Evolutionary conservation across 768 basidiomycete genomes (phyloP).

Genomic region (Lactarius deliciosus): DNA sequence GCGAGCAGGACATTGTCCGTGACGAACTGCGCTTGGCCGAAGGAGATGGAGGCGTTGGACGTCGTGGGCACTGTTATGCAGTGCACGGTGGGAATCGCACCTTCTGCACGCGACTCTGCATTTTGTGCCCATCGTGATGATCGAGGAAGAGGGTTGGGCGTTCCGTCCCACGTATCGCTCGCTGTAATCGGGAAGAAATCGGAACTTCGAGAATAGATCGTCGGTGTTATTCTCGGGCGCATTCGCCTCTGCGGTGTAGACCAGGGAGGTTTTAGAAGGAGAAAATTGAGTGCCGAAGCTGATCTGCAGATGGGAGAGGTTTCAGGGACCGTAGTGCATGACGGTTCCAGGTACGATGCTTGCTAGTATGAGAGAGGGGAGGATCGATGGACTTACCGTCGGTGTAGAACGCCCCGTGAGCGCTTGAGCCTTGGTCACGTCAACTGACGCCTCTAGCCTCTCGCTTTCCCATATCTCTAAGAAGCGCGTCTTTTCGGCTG

Average conservation of each 20-base stretch:
- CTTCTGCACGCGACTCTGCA: too few relatives aligned
- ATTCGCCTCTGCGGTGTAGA: conserved; percentile 29
- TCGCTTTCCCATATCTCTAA: conserved; percentile 35
- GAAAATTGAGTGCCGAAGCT: conserved; percentile 24
- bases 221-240: too few relatives aligned
- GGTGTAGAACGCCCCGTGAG: conserved; percentile 33
- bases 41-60: too few relatives aligned
- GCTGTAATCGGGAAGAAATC: too few relatives aligned
- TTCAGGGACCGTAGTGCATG: neutral
- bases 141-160: too few relatives aligned
- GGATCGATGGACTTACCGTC: conserved; percentile 30
- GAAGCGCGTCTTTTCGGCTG: conserved; percentile 30
- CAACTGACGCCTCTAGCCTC: conserved; percentile 15
- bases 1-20: too few relatives aligned
- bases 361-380: neutral
- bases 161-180: too few relatives aligned
- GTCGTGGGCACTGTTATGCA: too few relatives aligned
- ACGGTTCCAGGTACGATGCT: neutral
- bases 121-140: too few relatives aligned
- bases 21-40: too few relatives aligned
- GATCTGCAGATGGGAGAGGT: conserved; percentile 3
- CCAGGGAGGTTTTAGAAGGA: conserved; percentile 26
- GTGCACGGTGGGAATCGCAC: too few relatives aligned
- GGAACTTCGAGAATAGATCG: too few relatives aligned
- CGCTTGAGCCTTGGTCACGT: conserved; percentile 27